A percentile compares a stretch with the other conserved stretches of the same genome.
Evolutionary conservation across 73 alveolate genomes (phyloP).

Genomic region (Blepharisma stoltei): DNA sequence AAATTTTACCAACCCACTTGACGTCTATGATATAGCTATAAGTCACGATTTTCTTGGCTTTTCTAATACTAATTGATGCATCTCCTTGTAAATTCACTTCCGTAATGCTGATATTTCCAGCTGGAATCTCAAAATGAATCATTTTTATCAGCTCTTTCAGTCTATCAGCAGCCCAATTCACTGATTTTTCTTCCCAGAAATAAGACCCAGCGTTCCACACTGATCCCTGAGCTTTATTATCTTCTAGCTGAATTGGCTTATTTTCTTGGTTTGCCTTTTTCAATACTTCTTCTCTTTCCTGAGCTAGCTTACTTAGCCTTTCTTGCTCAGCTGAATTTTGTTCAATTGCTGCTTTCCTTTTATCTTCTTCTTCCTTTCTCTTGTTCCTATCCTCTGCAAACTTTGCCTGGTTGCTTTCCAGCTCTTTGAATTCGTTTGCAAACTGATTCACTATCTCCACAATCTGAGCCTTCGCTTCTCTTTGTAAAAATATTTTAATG

Average conservation of each 20-base stretch:
- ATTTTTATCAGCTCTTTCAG: slow-evolving; percentile 37
- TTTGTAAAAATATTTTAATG: slow-evolving; percentile 25
- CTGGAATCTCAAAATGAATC: not conserved
- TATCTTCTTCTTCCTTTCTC: slow-evolving; percentile 41
- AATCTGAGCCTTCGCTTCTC: slow-evolving; percentile 31
- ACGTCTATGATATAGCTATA: slow-evolving; percentile 39
- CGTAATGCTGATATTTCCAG: slow-evolving; percentile 36
- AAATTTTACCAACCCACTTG: slow-evolving; percentile 36
- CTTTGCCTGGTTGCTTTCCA: slow-evolving; percentile 33
- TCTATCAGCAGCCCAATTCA: slow-evolving; percentile 57
- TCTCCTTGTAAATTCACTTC: slow-evolving; percentile 55
- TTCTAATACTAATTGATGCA: slow-evolving; percentile 48
- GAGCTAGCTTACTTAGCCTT: slow-evolving; percentile 39
- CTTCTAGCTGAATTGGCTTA: slow-evolving; percentile 34
- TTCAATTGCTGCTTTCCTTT: slow-evolving; percentile 37
- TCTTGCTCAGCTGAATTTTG: slow-evolving; percentile 40
- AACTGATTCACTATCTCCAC: slow-evolving; percentile 32
- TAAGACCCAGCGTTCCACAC: slow-evolving; percentile 60
- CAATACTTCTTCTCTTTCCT: slow-evolving; percentile 34
- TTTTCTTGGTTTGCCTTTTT: slow-evolving; percentile 40
- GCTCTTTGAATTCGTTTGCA: slow-evolving; percentile 1
- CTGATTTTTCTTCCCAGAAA: slow-evolving; percentile 58
- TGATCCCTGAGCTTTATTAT: slow-evolving; percentile 40
- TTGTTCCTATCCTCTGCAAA: slow-evolving; percentile 40
- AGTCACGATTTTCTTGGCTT: slow-evolving; percentile 55